These are phyloP conservation scores for Guyanaporus albipodus DNA, from an alignment of 768 basidiomycete genomes.

Conservation along the genomic window DNA sequence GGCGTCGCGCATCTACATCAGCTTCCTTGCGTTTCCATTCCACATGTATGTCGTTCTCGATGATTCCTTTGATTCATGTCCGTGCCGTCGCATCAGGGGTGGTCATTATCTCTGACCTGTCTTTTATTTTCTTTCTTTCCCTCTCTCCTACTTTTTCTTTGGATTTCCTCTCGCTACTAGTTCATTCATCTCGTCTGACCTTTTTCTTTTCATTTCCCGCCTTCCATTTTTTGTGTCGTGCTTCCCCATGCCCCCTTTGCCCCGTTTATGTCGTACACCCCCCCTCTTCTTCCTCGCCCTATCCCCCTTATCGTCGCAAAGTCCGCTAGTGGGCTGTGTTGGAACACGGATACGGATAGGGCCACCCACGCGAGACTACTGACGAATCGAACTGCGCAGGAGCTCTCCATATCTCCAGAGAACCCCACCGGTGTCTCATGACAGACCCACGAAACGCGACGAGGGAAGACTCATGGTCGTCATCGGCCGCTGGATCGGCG, in stretches of 20 bases:
- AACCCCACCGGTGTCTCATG: no score
- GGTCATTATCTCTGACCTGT: no score
- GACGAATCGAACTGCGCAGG: constrained; percentile 33
- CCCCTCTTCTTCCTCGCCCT: background rate
- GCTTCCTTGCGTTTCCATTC: background rate
- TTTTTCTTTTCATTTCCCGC: background rate
- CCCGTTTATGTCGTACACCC: background rate
- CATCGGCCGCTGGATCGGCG: constrained; percentile 57
- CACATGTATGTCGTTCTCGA: background rate
- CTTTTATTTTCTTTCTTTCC: no score
- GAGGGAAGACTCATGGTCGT: constrained; percentile 54
- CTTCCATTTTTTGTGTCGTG: no score
- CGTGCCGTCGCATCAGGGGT: constrained; percentile 3
- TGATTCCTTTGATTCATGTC: background rate
- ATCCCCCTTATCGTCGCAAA: constrained; percentile 12
- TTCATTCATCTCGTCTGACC: background rate
- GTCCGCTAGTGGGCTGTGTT: constrained; percentile 10
- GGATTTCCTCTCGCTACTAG: no score
- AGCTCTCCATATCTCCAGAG: constrained; percentile 37
- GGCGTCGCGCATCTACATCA: background rate
- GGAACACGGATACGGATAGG: background rate
- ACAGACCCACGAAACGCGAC: no score
- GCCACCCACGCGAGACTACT: background rate
- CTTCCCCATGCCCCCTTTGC: background rate
- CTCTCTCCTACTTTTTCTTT: background rate